phyloP scores from a whole-genome alignment of 352 stramenopile genomes.

The Globisporangium sylvaticum region DNA sequence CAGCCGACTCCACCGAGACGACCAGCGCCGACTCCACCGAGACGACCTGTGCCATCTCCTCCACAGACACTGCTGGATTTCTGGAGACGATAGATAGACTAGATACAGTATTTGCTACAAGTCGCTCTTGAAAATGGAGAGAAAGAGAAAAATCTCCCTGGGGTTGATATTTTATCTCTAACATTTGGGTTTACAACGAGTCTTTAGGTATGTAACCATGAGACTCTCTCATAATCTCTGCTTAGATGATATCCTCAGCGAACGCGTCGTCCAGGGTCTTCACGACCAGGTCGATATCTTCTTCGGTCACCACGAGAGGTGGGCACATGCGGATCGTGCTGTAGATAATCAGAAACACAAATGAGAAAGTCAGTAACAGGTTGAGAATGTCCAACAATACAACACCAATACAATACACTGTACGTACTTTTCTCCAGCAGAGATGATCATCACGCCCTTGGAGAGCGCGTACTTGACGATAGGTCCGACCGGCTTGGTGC shows the following conservation, averaged over 20 bases:
- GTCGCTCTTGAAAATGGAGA: background rate
- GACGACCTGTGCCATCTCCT: background rate
- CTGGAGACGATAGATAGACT: constrained; percentile 21
- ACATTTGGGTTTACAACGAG: background rate
- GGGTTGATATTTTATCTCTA: background rate
- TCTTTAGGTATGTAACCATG: background rate
- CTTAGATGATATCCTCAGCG: constrained; percentile 51
- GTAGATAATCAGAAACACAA: constrained; percentile 7
- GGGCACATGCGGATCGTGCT: constrained; percentile 81
- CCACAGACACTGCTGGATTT: constrained; percentile 40
- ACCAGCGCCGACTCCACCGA: background rate
- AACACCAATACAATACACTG: background rate
- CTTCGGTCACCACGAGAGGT: constrained; percentile 74
- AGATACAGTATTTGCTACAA: background rate
- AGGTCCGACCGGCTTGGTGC: constrained; percentile 49
- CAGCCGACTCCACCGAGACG: constrained; percentile 3
- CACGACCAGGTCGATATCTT: constrained; percentile 75
- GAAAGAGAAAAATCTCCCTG: background rate
- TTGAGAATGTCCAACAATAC: background rate
- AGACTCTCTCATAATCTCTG: background rate
- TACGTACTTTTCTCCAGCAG: constrained; percentile 75
- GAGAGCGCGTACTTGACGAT: constrained; percentile 67
- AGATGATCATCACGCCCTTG: constrained; percentile 82
- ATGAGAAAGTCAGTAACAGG: background rate
- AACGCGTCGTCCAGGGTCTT: constrained; percentile 65